Base-by-base conservation (phyloP, 1,284 basidiomycete species). In the Leccinum pachyderme region DNA sequence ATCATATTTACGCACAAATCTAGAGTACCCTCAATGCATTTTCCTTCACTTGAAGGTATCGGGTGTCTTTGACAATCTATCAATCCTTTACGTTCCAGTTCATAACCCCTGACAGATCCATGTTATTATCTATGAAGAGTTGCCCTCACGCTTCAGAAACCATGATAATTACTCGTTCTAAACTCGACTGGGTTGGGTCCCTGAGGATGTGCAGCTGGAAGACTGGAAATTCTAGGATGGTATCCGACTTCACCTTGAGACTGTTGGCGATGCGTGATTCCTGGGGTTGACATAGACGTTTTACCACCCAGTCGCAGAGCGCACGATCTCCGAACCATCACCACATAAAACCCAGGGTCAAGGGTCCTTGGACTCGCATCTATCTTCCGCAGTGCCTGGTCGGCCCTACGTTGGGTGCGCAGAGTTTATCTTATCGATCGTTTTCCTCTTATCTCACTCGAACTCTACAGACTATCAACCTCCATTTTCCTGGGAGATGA, bases 261-360 rank as follows among this genome's bases (percentile, higher is more conserved):
- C 92, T 75, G 47, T 86, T 89, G 52, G 54, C 81, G 79, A 47
- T 82, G 79, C 4, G 82, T 86, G 72, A 87, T 87, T 33, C 89
- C 86, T 50, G 81, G 84, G 84, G 67, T 90, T 89, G 63, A 89
- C 84, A 61, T 81, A 91, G 60, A 91, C 68, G 53, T 81, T 83
- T 78, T 92, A 91, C 86, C 86, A 91, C 8, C 89, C 88, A 0
- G 89, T 92, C 1, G 79, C 81, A n/a, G 89, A 89, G 67, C 91
- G 86, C 15, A 90, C 8, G 8, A n/a, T n/a, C n/a, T 37, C 18
- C 18, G 18, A 18, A 18, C 18, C 18, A 18, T 18, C 18, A 18
- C 18, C 18, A 18, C 18, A 18, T 88, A 84, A 68, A 89, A 75
- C 11, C 78, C 81, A 2, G 81, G 79, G 65, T 86, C 87, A 57